Base-by-base conservation (phyloP, 2,329 filamentous ascomycete genomes). In the Bipolaris gigantea region DNA sequence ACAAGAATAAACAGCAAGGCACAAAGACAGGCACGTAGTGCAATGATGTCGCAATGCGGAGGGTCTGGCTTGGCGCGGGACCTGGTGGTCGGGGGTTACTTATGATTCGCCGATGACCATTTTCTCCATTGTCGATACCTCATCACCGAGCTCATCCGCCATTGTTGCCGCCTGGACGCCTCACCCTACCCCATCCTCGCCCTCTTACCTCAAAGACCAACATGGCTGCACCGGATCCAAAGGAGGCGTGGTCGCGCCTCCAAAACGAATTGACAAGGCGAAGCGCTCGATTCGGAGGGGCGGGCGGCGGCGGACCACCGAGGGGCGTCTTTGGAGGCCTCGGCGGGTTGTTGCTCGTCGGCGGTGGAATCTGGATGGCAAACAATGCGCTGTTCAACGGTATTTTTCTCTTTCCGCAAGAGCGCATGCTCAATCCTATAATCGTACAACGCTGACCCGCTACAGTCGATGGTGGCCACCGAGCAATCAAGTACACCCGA, bases 401-500 rank as follows among this genome's bases (percentile, higher is more conserved):
- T 87, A 75, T 40, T 75, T 66, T 38, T 13, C 4, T 32, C 25
- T 15, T 13, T 43, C 5, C 5, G 25, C 13, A 5, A 16, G 40
- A 27, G 25, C 10, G 30, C 25, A 27, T 13, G 3, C 4, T 10
- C 11, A 25, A 15, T 8, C 9, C n/a, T 25, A 16, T 11, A 34
- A 25, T 18, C 21, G 13, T 11, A 38, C 27, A 43, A 25, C 39
- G 55, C 67, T 73, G 56, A 73, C 56, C 30, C 27, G 41, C 34
- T 15, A 57, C 53, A 86, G 94, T 99, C 69, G 94, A 99, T 73
- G 94, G 94, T 87, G 94, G 94, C 80, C 94, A 97, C 78, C 88
- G 94, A 73, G 94, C 94, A 63, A 99, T 99, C 84, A 99, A 99
- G 79, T 99, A 99, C 81, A 92, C 89, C 68, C 88, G 92, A 75